phyloP scores from a whole-genome alignment of 75 land plant species.

The Isoetes taiwanensis region DNA sequence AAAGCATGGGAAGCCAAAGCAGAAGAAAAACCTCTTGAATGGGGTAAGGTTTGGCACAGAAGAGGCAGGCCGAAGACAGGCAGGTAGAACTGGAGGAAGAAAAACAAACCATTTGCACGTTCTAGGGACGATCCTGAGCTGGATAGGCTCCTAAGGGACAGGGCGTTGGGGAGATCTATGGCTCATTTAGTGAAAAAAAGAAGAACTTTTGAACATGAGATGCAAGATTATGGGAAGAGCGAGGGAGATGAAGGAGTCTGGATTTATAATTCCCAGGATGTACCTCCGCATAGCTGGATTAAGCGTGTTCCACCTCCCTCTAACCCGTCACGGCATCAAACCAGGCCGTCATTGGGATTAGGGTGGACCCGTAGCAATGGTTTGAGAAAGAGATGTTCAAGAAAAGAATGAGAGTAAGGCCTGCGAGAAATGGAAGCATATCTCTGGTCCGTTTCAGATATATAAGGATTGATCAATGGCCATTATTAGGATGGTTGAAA shows the following conservation, averaged over 20 bases:
- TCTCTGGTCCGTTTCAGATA: conserved; percentile 90
- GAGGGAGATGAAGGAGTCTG: conserved; percentile 90
- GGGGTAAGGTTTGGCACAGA: conserved; percentile 96
- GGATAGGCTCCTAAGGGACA: conserved; percentile 57
- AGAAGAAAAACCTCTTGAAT: conserved; percentile 67
- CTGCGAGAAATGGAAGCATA: conserved; percentile 68
- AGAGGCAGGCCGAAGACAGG: conserved; percentile 66
- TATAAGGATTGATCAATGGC: too few species aligned
- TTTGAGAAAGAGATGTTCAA: conserved; percentile 72
- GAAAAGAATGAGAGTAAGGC: conserved; percentile 76
- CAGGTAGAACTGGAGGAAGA: conserved; percentile 54
- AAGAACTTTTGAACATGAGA: conserved; percentile 15
- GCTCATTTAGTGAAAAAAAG: conserved; percentile 86
- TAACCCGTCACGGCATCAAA: conserved; percentile 75
- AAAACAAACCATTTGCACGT: conserved; percentile 80
- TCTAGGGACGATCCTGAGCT: conserved; percentile 64
- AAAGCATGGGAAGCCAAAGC: conserved; percentile 46
- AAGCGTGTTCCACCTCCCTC: conserved; percentile 54
- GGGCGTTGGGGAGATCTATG: conserved; percentile 93
- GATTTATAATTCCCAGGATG: conserved; percentile 77
- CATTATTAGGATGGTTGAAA: too few species aligned
- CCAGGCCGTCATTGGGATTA: conserved; percentile 99
- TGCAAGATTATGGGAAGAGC: conserved; percentile 47
- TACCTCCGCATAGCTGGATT: conserved; percentile 88
- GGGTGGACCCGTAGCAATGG: conserved; percentile 93